Conservation (phyloP, 2,329 filamentous ascomycete genomes). For the Ophiostoma sp. region DNA sequence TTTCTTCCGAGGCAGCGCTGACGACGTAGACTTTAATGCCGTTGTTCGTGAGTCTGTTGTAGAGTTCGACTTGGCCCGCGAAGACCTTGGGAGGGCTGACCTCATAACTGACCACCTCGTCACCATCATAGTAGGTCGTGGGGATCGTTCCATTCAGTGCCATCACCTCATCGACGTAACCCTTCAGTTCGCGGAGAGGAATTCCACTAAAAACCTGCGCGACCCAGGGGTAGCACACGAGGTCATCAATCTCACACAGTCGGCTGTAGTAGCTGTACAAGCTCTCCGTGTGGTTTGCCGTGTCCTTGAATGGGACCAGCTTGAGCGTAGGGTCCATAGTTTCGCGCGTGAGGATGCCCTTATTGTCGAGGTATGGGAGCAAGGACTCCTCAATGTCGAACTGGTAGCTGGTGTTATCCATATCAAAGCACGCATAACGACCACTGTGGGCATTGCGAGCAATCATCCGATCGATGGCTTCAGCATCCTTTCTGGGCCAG, state of each 20-base stretch:
- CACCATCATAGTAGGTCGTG: constrained; percentile 5
- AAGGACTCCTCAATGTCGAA: constrained; percentile 3
- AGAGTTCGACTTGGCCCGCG: constrained; percentile 9
- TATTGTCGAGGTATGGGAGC: constrained; percentile 12
- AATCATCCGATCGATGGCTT: constrained; percentile 10
- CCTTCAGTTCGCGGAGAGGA: constrained; percentile 2
- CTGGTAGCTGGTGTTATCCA: constrained; percentile 12
- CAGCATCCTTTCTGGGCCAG: not conserved
- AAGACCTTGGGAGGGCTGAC: constrained; percentile 2
- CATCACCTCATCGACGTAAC: constrained; percentile 8
- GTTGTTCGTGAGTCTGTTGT: constrained; percentile 8
- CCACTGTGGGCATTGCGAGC: not conserved
- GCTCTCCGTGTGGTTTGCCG: constrained; percentile 2
- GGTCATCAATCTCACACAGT: constrained; percentile 1
- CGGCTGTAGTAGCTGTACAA: constrained; percentile 12
- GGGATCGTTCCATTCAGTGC: constrained; percentile 7
- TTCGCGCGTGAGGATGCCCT: constrained; percentile 12
- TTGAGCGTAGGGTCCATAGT: constrained; percentile 13
- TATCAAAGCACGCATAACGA: constrained; percentile 9
- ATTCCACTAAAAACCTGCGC: not conserved
- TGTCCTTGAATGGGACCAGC: constrained; percentile 12
- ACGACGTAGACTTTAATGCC: constrained; percentile 1
- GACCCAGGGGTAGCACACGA: constrained; percentile 9
- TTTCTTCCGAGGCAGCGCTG: constrained; percentile 6
- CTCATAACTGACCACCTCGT: constrained; percentile 2